A percentile compares a stretch with the other conserved stretches of the same genome.
These are phyloP conservation scores for Halophytophthora batemanensis DNA, from an alignment of 352 stramenopile genomes.

Conservation along the genomic window DNA sequence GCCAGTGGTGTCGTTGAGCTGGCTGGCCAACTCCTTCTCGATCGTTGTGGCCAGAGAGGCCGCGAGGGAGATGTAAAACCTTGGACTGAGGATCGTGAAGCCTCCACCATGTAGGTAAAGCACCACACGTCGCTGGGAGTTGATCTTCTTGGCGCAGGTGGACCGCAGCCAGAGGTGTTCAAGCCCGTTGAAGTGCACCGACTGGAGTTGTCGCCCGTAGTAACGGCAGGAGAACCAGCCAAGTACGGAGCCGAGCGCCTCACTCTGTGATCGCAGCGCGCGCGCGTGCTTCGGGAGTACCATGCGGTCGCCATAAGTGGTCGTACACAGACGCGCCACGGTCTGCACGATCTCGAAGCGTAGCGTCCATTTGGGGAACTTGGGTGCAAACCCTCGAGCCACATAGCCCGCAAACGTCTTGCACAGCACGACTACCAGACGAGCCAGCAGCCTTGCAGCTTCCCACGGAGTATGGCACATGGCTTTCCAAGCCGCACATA, in stretches of 20 bases:
- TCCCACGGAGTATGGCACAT: constrained; percentile 14
- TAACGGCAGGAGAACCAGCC: constrained; percentile 27
- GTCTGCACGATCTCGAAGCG: constrained; percentile 34
- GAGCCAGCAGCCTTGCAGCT: constrained; percentile 5
- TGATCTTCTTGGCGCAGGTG: neutral
- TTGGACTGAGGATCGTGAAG: constrained; percentile 40
- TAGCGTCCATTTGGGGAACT: constrained; percentile 46
- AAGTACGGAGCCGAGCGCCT: constrained; percentile 21
- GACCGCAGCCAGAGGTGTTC: constrained; percentile 42
- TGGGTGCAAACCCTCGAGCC: constrained; percentile 28
- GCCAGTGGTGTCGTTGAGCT: constrained; percentile 6
- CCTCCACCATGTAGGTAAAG: constrained; percentile 57
- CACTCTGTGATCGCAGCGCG: constrained; percentile 32
- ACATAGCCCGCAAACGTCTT: constrained; percentile 20
- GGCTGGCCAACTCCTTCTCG: constrained; percentile 15
- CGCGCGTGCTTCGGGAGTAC: constrained; percentile 27
- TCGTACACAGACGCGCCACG: constrained; percentile 23
- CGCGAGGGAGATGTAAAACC: constrained; percentile 34
- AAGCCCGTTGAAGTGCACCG: constrained; percentile 27
- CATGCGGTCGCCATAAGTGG: constrained; percentile 25
- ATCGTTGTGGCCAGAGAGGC: constrained; percentile 18
- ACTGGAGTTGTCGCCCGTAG: constrained; percentile 19
- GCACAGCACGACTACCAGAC: constrained; percentile 5
- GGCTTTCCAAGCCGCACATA: no score
- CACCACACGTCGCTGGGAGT: constrained; percentile 28